phyloP scores from a whole-genome alignment of 306 rosid genomes.

The Hippophae rhamnoides region DNA sequence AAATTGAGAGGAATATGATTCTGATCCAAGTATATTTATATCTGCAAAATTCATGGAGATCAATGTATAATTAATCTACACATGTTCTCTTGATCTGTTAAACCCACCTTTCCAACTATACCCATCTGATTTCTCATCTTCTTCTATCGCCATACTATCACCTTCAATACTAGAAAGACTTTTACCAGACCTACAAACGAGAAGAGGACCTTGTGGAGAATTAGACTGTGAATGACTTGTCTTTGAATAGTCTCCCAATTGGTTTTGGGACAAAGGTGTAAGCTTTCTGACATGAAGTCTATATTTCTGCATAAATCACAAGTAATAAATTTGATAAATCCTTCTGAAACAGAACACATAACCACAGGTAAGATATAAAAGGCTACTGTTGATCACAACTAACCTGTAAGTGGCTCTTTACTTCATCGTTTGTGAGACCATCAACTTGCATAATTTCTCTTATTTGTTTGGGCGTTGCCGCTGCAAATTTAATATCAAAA shows the following conservation, averaged over 20 bases:
- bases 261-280: constrained; percentile 36
- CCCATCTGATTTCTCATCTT: constrained; percentile 72
- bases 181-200: constrained; percentile 35
- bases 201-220: constrained; percentile 73
- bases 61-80: constrained; percentile 14
- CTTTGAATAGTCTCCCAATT: constrained; percentile 38
- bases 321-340: not conserved
- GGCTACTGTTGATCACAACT: constrained; percentile 1
- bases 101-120: constrained; percentile 46
- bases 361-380: not conserved
- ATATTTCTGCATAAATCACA: constrained; percentile 52
- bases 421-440: constrained; percentile 90
- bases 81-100: constrained; percentile 29
- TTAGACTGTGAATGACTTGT: constrained; percentile 36
- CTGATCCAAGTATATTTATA: constrained; percentile 25
- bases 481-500: constrained; percentile 26
- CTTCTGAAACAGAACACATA: not conserved
- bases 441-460: constrained; percentile 83
- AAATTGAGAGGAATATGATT: constrained; percentile 12
- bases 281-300: constrained; percentile 70
- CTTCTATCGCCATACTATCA: constrained; percentile 54
- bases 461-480: constrained; percentile 92
- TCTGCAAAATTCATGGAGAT: constrained; percentile 36
- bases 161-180: constrained; percentile 46
- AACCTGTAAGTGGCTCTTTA: constrained; percentile 91